Percentiles rank a stretch among this genome's conserved stretches.
These are phyloP conservation scores for Colletotrichum noveboracense DNA, from an alignment of 2,329 filamentous ascomycete genomes.

Conservation along the genomic window DNA sequence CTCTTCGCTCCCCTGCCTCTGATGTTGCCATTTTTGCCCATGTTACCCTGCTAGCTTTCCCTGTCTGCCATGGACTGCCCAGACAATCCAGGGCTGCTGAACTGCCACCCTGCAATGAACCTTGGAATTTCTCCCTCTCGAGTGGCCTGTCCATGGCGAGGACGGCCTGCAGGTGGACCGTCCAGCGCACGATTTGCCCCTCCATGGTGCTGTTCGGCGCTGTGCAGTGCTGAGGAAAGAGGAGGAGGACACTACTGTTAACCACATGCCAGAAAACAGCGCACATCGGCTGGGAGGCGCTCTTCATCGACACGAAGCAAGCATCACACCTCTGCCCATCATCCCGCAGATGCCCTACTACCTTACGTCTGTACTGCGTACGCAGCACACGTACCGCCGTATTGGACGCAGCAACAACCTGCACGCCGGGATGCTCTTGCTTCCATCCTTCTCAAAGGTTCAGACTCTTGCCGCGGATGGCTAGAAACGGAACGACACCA, in stretches of 20 bases:
- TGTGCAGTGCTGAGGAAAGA: background rate
- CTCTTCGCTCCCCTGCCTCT: background rate
- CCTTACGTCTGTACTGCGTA: background rate
- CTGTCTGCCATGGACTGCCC: background rate
- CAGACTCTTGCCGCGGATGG: background rate
- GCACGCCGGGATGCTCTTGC: background rate
- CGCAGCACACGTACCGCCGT: background rate
- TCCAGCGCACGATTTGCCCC: constrained; percentile 9
- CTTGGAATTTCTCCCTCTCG: constrained; percentile 8
- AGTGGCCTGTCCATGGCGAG: constrained; percentile 10
- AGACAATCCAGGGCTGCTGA: background rate
- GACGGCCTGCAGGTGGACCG: constrained; percentile 11
- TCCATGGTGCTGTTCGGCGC: background rate
- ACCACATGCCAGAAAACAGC: constrained; percentile 30
- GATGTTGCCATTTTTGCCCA: background rate
- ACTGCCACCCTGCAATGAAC: background rate
- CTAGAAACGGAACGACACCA: background rate
- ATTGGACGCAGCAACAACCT: background rate
- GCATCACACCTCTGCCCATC: background rate
- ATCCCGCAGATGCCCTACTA: background rate
- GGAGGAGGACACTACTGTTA: background rate
- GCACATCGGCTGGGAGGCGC: constrained; percentile 13
- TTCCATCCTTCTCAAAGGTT: background rate
- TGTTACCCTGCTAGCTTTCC: constrained; percentile 10
- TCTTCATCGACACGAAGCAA: background rate